phyloP scores from a whole-genome alignment of 352 stramenopile genomes.

The Globisporangium solare region DNA sequence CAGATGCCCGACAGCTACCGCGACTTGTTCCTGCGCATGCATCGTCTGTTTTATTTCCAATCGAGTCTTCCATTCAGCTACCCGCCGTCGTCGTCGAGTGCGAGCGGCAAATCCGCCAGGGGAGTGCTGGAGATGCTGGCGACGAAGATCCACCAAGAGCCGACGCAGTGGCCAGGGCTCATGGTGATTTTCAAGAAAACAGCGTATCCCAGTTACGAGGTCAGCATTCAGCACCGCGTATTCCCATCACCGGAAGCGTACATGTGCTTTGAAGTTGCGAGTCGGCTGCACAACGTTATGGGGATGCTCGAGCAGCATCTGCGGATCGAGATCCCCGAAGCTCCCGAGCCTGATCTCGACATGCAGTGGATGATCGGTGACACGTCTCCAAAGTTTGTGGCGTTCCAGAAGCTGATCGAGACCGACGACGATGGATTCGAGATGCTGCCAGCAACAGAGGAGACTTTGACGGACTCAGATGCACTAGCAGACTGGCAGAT shows the following conservation, averaged over 20 bases:
- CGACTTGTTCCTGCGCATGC: conserved; percentile 62
- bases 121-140: conserved; percentile 23
- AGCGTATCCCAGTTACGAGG: conserved; percentile 47
- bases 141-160: conserved; percentile 31
- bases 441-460: not conserved
- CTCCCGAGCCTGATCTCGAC: conserved; percentile 38
- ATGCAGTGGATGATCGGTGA: conserved; percentile 44
- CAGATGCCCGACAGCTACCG: conserved; percentile 32
- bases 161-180: conserved; percentile 66
- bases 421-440: conserved; percentile 20
- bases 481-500: conserved; percentile 30
- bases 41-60: conserved; percentile 73
- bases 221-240: conserved; percentile 21
- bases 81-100: not conserved
- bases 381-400: conserved; percentile 27
- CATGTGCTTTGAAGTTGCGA: conserved; percentile 64
- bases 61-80: conserved; percentile 23
- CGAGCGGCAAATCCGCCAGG: conserved; percentile 13
- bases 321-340: conserved; percentile 22
- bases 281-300: conserved; percentile 48
- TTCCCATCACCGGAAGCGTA: conserved; percentile 54
- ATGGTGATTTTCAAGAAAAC: conserved; percentile 74
- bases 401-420: conserved; percentile 44
- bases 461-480: not conserved
- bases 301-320: conserved; percentile 40